Conservation (phyloP, 257 asterid genomes). For the Solanum sitiens region DNA sequence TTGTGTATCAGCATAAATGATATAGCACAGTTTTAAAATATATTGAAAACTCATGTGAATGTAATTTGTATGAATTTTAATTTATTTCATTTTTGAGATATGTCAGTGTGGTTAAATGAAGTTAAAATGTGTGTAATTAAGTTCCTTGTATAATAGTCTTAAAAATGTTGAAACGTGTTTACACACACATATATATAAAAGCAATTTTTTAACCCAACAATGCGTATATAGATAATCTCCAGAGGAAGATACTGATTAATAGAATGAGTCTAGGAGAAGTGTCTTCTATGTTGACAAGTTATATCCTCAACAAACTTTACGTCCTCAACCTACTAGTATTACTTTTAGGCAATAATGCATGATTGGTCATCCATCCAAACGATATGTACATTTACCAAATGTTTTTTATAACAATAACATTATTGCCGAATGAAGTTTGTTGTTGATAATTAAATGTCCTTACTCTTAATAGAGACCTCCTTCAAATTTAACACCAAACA, state of each 20-base stretch:
- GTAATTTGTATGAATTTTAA: background rate
- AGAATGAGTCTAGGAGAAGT: background rate
- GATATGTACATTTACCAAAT: background rate
- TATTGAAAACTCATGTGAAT: background rate
- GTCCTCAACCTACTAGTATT: background rate
- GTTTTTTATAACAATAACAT: background rate
- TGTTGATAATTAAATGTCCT: background rate
- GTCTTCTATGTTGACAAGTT: background rate
- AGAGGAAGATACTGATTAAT: background rate
- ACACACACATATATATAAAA: no score
- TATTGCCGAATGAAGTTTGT: background rate
- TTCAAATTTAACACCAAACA: background rate
- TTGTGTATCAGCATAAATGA: background rate
- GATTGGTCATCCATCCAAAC: background rate
- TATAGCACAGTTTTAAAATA: background rate
- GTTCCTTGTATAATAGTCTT: background rate
- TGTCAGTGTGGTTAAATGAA: background rate
- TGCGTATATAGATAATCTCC: background rate
- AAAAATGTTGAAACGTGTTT: background rate
- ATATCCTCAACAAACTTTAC: background rate
- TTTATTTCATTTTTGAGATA: background rate
- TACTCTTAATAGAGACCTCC: background rate
- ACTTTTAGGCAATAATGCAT: background rate
- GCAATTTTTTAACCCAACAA: background rate
- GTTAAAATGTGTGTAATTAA: background rate